A percentile compares a stretch with the other conserved stretches of the same genome.
These are phyloP conservation scores for Cladosporium austrohemisphaericum DNA, from an alignment of 2,329 filamentous ascomycete species.

Conservation along the genomic window DNA sequence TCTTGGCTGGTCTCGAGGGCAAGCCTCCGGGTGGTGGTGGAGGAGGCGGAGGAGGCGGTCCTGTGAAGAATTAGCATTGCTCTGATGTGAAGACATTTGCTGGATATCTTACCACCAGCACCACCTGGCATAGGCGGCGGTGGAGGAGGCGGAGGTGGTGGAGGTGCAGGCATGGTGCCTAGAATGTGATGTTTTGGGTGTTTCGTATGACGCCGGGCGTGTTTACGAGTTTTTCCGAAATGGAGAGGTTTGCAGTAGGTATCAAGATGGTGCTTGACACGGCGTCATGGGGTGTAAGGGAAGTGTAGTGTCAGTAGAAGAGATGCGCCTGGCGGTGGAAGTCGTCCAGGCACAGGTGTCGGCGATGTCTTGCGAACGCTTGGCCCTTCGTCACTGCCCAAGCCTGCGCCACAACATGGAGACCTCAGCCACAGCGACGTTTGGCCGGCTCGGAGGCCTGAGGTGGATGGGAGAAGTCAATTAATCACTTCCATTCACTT, in stretches of 20 bases:
- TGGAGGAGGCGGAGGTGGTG: slow-evolving; percentile 64
- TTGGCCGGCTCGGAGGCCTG: too few species aligned
- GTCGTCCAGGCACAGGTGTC: too few species aligned
- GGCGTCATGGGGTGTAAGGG: too few species aligned
- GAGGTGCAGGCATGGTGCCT: slow-evolving; percentile 10
- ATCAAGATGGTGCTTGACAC: too few species aligned
- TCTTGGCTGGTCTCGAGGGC: slow-evolving; percentile 56
- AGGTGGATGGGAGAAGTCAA: too few species aligned
- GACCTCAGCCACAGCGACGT: neutral
- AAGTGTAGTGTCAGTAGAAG: too few species aligned
- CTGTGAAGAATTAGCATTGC: slow-evolving; percentile 21
- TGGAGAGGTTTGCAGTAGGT: too few species aligned
- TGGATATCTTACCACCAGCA: slow-evolving; percentile 43
- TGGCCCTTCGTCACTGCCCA: slow-evolving; percentile 10
- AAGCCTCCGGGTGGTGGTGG: slow-evolving; percentile 57
- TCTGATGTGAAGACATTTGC: neutral
- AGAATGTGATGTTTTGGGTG: neutral
- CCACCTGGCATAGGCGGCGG: slow-evolving; percentile 59
- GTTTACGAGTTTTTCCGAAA: too few species aligned
- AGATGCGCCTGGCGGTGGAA: too few species aligned
- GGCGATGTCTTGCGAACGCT: too few species aligned
- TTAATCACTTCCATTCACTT: neutral
- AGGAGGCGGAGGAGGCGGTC: slow-evolving; percentile 61
- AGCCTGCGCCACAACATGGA: neutral
- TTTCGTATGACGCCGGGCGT: too few species aligned